Evolutionary conservation across 164 flowering plant species (phyloP).

Genomic region (Umbilicus rupestris): DNA sequence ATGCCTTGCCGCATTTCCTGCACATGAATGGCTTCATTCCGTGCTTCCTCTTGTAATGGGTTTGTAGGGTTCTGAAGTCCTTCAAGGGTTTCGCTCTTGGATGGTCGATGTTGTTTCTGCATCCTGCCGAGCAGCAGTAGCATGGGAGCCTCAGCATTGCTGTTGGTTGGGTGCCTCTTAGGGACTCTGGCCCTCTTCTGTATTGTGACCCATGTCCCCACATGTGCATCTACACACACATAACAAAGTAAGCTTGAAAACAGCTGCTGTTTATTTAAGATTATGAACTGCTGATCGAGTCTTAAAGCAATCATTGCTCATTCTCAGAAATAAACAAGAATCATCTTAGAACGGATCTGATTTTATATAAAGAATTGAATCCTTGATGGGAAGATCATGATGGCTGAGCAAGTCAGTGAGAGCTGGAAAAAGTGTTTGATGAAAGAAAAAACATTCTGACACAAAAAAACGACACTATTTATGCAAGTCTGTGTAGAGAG

Average conservation of each 20-base stretch:
- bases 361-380: no score
- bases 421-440: neutral
- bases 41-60: constrained; percentile 61
- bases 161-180: constrained; percentile 55
- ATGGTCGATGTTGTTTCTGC: constrained; percentile 56
- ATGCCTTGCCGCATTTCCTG: constrained; percentile 50
- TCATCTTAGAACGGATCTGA: no score
- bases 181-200: constrained; percentile 56
- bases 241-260: neutral
- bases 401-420: neutral
- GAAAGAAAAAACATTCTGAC: neutral
- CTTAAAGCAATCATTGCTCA: no score
- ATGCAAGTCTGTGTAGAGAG: neutral
- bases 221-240: constrained; percentile 47
- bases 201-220: constrained; percentile 74
- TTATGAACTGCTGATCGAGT: no score
- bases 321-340: no score
- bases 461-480: neutral
- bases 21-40: constrained; percentile 55
- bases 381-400: neutral
- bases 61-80: constrained; percentile 56
- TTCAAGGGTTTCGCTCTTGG: constrained; percentile 55
- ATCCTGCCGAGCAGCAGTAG: constrained; percentile 54
- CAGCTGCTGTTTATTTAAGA: neutral
- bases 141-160: constrained; percentile 59